These are phyloP conservation scores for Rosa persica DNA, from an alignment of 306 rosid species.

Conservation along the genomic window DNA sequence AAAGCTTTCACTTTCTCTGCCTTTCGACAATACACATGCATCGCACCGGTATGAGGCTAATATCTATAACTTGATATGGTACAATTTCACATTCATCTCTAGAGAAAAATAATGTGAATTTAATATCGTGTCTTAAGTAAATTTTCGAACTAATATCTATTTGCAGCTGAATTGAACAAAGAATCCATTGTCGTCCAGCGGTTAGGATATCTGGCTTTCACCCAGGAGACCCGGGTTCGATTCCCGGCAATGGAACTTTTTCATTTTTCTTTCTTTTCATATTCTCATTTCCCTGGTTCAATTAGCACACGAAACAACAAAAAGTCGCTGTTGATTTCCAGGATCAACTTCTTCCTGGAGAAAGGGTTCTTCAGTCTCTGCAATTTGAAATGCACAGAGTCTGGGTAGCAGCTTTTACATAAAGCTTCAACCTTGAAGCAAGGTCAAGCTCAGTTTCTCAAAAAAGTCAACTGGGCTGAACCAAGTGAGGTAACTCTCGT, in stretches of 20 bases:
- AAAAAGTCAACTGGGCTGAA: neutral
- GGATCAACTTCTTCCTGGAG: neutral
- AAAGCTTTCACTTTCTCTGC: too few species aligned
- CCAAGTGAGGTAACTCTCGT: neutral
- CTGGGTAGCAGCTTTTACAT: neutral
- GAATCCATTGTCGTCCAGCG: constrained; percentile 91
- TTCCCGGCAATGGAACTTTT: constrained; percentile 77
- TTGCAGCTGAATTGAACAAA: too few species aligned
- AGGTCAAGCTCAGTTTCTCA: neutral
- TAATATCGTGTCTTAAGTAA: too few species aligned
- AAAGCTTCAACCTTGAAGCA: neutral
- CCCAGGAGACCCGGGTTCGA: constrained; percentile 99
- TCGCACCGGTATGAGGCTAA: too few species aligned
- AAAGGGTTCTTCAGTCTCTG: neutral
- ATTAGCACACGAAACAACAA: neutral
- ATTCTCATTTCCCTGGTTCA: neutral
- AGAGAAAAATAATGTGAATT: too few species aligned
- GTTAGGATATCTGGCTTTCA: constrained; percentile 99
- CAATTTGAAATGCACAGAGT: neutral
- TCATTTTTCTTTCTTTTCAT: neutral
- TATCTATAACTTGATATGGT: too few species aligned
- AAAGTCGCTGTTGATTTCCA: neutral
- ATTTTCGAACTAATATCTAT: too few species aligned
- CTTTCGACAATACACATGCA: too few species aligned
- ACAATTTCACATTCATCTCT: too few species aligned